phyloP scores from a whole-genome alignment of 2,329 filamentous ascomycete genomes.

The Fusarium sp. region DNA sequence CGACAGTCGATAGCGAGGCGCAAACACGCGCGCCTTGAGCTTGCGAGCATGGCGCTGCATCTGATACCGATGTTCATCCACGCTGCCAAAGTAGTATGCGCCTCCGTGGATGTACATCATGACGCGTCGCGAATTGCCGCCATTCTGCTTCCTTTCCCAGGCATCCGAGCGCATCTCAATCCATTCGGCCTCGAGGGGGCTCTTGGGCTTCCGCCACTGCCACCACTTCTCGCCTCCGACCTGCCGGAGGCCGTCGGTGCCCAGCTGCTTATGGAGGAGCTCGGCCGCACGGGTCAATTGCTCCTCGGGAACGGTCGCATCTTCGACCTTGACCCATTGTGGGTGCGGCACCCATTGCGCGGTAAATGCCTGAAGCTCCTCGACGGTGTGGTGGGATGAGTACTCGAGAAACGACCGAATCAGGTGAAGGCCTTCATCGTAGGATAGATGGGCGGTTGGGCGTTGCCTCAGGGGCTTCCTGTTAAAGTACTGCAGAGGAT shows the following conservation, averaged over 20 bases:
- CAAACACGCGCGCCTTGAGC: conserved; percentile 88
- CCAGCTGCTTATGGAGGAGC: conserved; percentile 79
- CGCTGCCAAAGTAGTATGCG: conserved; percentile 94
- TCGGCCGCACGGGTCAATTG: conserved; percentile 75
- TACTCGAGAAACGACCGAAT: conserved; percentile 88
- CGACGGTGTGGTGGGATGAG: conserved; percentile 89
- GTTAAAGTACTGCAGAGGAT: conserved; percentile 77
- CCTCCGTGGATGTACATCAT: conserved; percentile 97
- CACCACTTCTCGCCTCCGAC: conserved; percentile 90
- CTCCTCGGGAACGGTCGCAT: conserved; percentile 73
- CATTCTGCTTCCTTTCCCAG: conserved; percentile 73
- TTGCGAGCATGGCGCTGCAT: conserved; percentile 96
- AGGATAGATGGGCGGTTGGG: conserved; percentile 90
- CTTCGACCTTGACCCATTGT: conserved; percentile 85
- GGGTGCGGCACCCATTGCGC: conserved; percentile 91
- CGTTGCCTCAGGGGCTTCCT: conserved; percentile 80
- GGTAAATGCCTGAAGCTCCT: conserved; percentile 93
- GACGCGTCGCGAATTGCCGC: conserved; percentile 74
- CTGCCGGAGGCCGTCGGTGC: conserved; percentile 76
- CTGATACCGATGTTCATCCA: conserved; percentile 98
- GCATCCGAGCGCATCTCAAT: conserved; percentile 90
- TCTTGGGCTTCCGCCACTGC: conserved; percentile 82
- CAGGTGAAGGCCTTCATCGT: conserved; percentile 90
- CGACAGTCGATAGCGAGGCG: conserved; percentile 86
- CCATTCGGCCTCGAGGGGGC: conserved; percentile 85